phyloP scores from a whole-genome alignment of 495 filamentous ascomycete species.

The Usnea hakonensis region DNA sequence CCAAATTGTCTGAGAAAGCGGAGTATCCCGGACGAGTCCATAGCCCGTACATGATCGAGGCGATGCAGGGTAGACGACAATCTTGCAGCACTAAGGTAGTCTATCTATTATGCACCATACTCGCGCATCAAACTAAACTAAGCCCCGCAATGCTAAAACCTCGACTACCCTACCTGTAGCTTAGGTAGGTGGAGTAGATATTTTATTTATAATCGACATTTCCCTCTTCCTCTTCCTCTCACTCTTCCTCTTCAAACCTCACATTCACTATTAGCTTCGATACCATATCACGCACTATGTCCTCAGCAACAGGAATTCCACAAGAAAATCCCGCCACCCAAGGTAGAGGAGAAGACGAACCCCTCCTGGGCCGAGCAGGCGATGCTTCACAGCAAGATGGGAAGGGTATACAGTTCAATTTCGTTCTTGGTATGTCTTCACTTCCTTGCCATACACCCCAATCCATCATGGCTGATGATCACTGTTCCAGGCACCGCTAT shows the following conservation, averaged over 20 bases:
- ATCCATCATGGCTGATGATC: conserved; percentile 5
- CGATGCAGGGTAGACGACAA: too few species aligned
- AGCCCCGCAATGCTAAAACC: too few species aligned
- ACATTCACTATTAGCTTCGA: not conserved
- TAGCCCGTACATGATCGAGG: too few species aligned
- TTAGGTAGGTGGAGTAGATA: too few species aligned
- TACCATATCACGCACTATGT: conserved; percentile 32
- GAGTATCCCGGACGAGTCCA: too few species aligned
- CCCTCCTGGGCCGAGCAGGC: conserved; percentile 65
- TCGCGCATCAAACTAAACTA: too few species aligned
- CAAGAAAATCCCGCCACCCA: conserved; percentile 28
- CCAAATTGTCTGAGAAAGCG: too few species aligned
- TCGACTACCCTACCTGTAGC: too few species aligned
- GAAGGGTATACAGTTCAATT: conserved; percentile 57
- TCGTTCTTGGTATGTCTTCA: conserved; percentile 58
- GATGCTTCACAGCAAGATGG: conserved; percentile 62
- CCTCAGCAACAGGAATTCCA: conserved; percentile 49
- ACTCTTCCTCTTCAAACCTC: not conserved
- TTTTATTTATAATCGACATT: not conserved
- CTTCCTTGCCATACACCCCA: not conserved
- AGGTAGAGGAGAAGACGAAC: conserved; percentile 55
- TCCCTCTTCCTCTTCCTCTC: not conserved
- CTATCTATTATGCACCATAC: too few species aligned
- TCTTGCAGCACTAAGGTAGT: too few species aligned
- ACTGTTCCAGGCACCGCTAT: conserved; percentile 52